phyloP scores from a whole-genome alignment of 192 early-diverging fungal species.

The Endogone sp. region DNA sequence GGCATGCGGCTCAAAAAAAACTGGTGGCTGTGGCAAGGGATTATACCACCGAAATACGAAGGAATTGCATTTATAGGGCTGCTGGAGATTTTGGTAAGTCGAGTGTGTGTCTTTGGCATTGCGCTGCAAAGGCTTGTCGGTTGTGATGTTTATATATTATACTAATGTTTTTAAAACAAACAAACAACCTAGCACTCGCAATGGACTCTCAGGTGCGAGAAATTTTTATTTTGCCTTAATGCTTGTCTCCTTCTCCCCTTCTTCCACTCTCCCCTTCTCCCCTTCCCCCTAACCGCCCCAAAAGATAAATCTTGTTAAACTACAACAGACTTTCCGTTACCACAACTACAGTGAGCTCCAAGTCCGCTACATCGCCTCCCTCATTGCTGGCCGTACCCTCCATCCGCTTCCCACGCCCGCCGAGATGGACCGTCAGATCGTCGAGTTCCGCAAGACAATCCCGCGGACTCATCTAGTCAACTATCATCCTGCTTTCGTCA shows the following conservation, averaged over 20 bases:
- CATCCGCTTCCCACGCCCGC: not conserved
- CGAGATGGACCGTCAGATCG: not conserved
- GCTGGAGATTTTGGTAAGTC: not conserved
- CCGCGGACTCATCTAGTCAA: not conserved
- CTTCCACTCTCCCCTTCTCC: not conserved
- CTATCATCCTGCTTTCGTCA: not conserved
- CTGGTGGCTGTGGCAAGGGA: not conserved
- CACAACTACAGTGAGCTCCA: not conserved
- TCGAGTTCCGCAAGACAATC: not conserved
- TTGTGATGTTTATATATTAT: too few species aligned
- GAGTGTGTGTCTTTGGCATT: too few species aligned
- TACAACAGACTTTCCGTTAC: too few species aligned
- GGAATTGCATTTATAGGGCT: not conserved
- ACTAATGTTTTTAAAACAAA: too few species aligned
- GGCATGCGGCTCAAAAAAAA: not conserved
- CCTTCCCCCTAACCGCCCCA: too few species aligned
- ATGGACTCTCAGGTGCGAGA: not conserved
- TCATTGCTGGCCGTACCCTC: not conserved
- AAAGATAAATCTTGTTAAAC: too few species aligned
- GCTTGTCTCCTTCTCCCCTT: not conserved
- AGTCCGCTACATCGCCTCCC: not conserved
- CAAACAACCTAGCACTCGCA: not conserved
- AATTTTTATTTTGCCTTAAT: not conserved
- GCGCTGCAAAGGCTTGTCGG: too few species aligned
- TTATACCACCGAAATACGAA: not conserved